Evolutionary conservation across 495 filamentous ascomycete genomes (phyloP), one percentile per base, ranked within the genome.

Genomic region (Podospora appendiculata): DNA sequence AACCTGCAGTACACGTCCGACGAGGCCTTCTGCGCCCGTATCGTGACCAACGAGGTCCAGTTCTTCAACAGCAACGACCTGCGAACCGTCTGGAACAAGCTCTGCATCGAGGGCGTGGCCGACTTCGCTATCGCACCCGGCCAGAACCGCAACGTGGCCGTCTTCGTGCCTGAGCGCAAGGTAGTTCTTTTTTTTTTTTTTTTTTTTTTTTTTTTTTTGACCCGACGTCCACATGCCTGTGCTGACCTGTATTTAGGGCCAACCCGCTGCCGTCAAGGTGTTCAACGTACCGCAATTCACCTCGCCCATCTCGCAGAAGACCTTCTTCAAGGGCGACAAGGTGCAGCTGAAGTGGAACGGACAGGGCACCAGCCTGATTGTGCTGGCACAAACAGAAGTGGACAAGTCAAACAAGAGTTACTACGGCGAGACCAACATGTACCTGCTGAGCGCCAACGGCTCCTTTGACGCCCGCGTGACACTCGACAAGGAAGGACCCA

Each of bases 361-460:
- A 40, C 78, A 88, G 49, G 93, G 93, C 13, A 95, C 89, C 9
- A 90, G 81, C 60, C 68, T 97, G 60, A 89, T 98, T 67, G 92
- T 97, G 57, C 82, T 98, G 63, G 91, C 93, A 56, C 93, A 97
- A 75, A 98, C 93, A 12, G 93, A 98, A 45, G 93, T 97, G 41
- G 93, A 98, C 70, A 93, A 91, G 69, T 89, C 90, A 38, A 93
- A 93, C 65, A 96, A 96, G 80, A 95, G 86, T 74, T 98, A 98
- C 73, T 96, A 98, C 58, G 93, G 94, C 61, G 93, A 98, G 77
- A 97, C 93, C 2, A 98, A 88, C 49, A 82, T 98, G 64, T 98
- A 97, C 72, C 78, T 98, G 59, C 79, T 98, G 51, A 95, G 89
- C 69, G 86, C 90, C 47, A 91, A 87, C 62, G 92, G 91, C 43